Evolutionary conservation across 495 filamentous ascomycete genomes (phyloP).

Genomic region (Hypomontagnella submonticulosa): DNA sequence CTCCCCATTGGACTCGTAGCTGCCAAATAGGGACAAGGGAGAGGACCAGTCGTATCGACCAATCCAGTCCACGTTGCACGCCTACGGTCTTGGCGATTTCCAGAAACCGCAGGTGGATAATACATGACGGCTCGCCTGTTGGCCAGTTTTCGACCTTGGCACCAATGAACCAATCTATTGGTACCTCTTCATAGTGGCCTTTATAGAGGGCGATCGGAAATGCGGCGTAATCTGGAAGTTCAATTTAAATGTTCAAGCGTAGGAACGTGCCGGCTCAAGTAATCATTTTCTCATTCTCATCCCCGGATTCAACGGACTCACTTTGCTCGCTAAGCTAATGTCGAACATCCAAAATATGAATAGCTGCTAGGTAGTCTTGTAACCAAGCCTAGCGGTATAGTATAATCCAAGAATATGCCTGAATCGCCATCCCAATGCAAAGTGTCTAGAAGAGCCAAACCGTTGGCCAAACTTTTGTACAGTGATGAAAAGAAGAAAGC

Average conservation of each 20-base stretch:
- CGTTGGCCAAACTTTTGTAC: slow-evolving; percentile 31
- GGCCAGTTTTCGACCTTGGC: slow-evolving; percentile 34
- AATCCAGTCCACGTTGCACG: slow-evolving; percentile 37
- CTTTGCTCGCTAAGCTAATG: slow-evolving; percentile 22
- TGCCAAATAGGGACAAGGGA: slow-evolving; percentile 13
- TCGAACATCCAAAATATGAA: slow-evolving; percentile 26
- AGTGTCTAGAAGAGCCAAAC: slow-evolving; percentile 32
- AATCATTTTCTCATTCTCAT: slow-evolving; percentile 43
- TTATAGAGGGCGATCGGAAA: not conserved
- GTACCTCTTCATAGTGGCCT: slow-evolving; percentile 2
- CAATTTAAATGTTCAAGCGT: not conserved
- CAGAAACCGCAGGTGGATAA: slow-evolving; percentile 44
- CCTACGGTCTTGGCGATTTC: slow-evolving; percentile 37
- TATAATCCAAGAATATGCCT: slow-evolving; percentile 41
- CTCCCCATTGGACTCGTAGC: slow-evolving; percentile 25
- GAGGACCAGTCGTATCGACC: slow-evolving; percentile 26
- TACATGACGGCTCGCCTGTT: slow-evolving; percentile 17
- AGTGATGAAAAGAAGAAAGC: slow-evolving; percentile 25
- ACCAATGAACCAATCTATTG: slow-evolving; percentile 27
- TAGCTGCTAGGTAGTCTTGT: slow-evolving; percentile 18
- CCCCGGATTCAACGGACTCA: slow-evolving; percentile 20
- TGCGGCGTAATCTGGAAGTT: slow-evolving; percentile 8
- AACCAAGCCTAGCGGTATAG: slow-evolving; percentile 36
- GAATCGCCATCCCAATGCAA: slow-evolving; percentile 40
- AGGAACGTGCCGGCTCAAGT: not conserved